Percentiles rank a stretch among this genome's conserved stretches.
phyloP scores from a whole-genome alignment of 2,329 filamentous ascomycete species.

The Pochonia chlamydosporia region DNA sequence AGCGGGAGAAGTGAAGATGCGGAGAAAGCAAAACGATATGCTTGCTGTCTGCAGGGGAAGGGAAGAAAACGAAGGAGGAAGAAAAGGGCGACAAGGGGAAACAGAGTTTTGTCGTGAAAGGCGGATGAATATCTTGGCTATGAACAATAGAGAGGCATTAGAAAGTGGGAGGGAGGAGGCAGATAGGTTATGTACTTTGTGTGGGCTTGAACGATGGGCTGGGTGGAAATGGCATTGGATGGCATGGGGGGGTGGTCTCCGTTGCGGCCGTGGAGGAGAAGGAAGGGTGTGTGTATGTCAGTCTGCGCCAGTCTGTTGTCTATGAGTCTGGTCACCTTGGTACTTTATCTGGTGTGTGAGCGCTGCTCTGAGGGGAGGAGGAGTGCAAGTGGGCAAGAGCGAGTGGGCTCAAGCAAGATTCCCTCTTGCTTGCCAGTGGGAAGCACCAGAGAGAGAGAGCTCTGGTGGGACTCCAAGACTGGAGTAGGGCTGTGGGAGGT shows the following conservation, averaged over 20 bases:
- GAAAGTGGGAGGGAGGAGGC: conserved; percentile 3
- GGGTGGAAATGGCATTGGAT: conserved; percentile 2
- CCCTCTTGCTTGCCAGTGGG: no score
- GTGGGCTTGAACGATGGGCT: conserved; percentile 2
- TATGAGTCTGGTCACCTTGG: no score
- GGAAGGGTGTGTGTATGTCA: neutral
- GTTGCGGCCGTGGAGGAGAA: neutral
- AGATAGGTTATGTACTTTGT: conserved; percentile 8
- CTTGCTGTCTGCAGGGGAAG: neutral
- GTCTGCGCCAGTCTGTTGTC: no score
- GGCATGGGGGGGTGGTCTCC: conserved; percentile 3
- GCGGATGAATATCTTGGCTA: neutral
- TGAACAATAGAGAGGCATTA: neutral
- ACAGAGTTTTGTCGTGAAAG: neutral
- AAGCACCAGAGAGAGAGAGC: no score
- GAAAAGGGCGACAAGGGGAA: neutral
- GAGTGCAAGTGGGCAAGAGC: no score
- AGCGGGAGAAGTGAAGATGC: neutral
- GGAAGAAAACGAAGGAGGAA: neutral
- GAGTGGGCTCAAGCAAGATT: no score
- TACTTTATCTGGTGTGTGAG: no score
- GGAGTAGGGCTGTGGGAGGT: no score
- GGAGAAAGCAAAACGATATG: neutral
- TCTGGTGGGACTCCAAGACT: no score
- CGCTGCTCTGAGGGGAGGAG: no score